Conservation (phyloP, 2,329 filamentous ascomycete genomes). For the Diaporthe sp. region DNA sequence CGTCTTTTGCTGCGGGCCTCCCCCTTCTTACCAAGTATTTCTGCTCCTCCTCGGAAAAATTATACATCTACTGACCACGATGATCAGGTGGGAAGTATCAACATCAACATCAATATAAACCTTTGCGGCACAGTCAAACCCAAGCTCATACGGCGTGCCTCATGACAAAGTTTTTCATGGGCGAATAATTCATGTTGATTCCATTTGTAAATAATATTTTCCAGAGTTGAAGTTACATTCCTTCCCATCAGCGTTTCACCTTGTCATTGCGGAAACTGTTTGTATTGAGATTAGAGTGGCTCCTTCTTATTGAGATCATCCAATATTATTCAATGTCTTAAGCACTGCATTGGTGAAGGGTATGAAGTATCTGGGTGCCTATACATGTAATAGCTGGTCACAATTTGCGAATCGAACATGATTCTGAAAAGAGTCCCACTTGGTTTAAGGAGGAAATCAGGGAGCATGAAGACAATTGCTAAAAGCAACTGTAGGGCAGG, state of each 20-base stretch:
- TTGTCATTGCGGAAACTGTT: not conserved
- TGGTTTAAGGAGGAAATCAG: too few relatives aligned
- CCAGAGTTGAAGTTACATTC: too few relatives aligned
- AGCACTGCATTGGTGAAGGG: not conserved
- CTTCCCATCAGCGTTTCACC: not conserved
- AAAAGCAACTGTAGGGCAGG: too few relatives aligned
- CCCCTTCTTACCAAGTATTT: slow-evolving; percentile 1
- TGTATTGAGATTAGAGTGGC: not conserved
- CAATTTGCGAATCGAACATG: not conserved
- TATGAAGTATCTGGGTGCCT: not conserved
- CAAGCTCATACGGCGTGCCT: not conserved
- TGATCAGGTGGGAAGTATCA: not conserved
- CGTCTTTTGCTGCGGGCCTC: slow-evolving; percentile 3
- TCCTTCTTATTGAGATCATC: not conserved
- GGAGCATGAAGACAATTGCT: too few relatives aligned
- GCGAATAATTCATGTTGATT: not conserved
- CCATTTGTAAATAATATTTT: not conserved
- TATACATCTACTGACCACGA: not conserved
- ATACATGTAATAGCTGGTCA: not conserved
- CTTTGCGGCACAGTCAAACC: slow-evolving; percentile 15
- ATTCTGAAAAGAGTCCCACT: not conserved
- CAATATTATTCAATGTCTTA: not conserved
- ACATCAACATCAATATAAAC: slow-evolving; percentile 24
- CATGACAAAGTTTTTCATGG: not conserved
- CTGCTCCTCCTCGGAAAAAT: too few relatives aligned